Percentiles rank a stretch among this genome's conserved stretches.
phyloP scores from a whole-genome alignment of 2,329 filamentous ascomycete species.

The Pseudogymnoascus sp. region DNA sequence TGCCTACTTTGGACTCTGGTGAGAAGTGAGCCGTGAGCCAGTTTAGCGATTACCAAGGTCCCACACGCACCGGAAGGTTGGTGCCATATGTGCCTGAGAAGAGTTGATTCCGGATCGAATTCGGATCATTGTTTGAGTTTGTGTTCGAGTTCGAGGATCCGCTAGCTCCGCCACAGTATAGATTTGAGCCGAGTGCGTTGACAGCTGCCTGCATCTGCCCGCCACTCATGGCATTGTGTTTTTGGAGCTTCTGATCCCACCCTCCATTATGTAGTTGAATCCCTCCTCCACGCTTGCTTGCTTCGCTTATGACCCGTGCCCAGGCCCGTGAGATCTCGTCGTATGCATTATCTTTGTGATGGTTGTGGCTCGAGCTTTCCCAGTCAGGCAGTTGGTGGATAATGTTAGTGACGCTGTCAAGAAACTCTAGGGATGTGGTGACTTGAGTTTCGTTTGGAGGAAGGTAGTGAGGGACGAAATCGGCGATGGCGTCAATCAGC shows the following conservation, averaged over 20 bases:
- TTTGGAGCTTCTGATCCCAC: conserved; percentile 82
- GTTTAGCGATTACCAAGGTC: conserved; percentile 45
- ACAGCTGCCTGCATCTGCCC: conserved; percentile 76
- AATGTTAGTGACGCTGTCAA: conserved; percentile 83
- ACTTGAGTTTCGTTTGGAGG: conserved; percentile 83
- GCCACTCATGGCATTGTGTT: conserved; percentile 81
- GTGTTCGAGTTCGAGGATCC: conserved; percentile 17
- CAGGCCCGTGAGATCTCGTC: conserved; percentile 93
- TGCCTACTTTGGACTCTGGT: neutral
- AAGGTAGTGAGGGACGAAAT: conserved; percentile 93
- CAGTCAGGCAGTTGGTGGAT: conserved; percentile 86
- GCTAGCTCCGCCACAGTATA: conserved; percentile 67
- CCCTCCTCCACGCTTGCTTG: conserved; percentile 81
- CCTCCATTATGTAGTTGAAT: conserved; percentile 82
- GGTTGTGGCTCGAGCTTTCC: conserved; percentile 79
- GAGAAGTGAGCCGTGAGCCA: neutral
- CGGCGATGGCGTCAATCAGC: conserved; percentile 80
- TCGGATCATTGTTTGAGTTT: conserved; percentile 35
- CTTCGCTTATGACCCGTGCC: conserved; percentile 84
- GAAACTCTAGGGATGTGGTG: conserved; percentile 75
- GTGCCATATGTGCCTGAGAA: conserved; percentile 54
- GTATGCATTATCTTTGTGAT: conserved; percentile 92
- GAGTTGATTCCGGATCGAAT: conserved; percentile 56
- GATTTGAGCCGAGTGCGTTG: conserved; percentile 62
- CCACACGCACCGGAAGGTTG: conserved; percentile 47